Base-by-base conservation (phyloP, 306 rosid species). In the Prunus kanzakura region DNA sequence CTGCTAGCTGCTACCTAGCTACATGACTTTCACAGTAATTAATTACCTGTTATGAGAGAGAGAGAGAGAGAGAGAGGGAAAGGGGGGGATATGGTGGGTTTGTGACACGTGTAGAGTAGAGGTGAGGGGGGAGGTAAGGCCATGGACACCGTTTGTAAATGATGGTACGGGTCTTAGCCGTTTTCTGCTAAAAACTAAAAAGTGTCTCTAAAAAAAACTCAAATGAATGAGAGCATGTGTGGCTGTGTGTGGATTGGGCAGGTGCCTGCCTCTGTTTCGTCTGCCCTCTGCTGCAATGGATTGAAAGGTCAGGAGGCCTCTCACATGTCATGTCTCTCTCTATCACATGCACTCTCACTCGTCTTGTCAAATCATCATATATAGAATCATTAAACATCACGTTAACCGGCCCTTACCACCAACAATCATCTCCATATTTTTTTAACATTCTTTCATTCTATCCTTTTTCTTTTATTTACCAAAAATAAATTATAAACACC, bases 361-460 rank as follows among this genome's bases (percentile, higher is more conserved):
- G 89, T 79, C 85, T 81, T 83, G 91, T 89, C 93, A 89, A 81
- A 83, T 89, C 91, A 75, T 79, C 74, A 64, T 4, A 60, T 4
- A 60, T 4, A 72, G 82, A 81, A 78, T 80, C 86, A 80, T 80
- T 63, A 32, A 16, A 60, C 49, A 6, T 16, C 23, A 23, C 62
- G 62, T 56, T 57, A 9, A 57, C 63, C 63, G 7, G 63, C 29
- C 7, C 63, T 20, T 10, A 20, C 29, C 29, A 0, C 43, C 43
- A 38, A 38, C 43, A 38, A 38, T 38, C 43, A 38, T 38, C 43
- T 6, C 43, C 43, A 6, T 35, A 35, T 38, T 38, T 38, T 4
- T 32, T 35, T 7, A 5, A 38, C 43, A 38, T 38, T 38, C 43
- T 38, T 4, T 38, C 43, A 35, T 35, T 35, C 7, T 5, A 35